Base-by-base conservation (phyloP, 306 rosid species). In the Potentilla sterilis region DNA sequence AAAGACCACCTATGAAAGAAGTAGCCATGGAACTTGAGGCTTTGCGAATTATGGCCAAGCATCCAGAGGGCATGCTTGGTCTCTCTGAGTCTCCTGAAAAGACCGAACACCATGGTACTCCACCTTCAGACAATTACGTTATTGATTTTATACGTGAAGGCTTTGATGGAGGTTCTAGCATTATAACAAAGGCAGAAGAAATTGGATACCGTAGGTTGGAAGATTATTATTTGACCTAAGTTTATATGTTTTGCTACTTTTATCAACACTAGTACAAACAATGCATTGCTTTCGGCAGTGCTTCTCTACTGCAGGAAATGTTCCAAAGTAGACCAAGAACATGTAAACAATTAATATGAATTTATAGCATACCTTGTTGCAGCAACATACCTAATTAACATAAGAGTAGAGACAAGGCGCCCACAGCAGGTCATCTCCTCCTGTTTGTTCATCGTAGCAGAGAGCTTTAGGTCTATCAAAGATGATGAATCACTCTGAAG, bases 1-100 rank as follows among this genome's bases (percentile, higher is more conserved):
- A 76, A 24, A 67, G 79, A 44, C 74, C 79, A 7, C 38, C 24
- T 16, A 76, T 76, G 79, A 76, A 52, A 38, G 42, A 76, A 65
- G 73, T 76, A 28, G 67, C 79, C 5, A 15, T 18, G 43, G 64
- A 69, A 57, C 46, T 75, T 9, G 78, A 61, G 78, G 71, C 22
- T 9, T 21, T 73, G 47, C 22, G 22, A 7, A 47, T 11, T 10
- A 55, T 9, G 77, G 67, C 37, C 12, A n/a, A 37, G 55, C 77
- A 73, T 37, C 77, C 67, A 6, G 2, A 37, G 54, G 63, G 63
- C 24, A 52, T 19, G 34, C 15, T 9, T 16, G 19, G 22, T 5
- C 0, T 52, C 58, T 52, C 4, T 6, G n/a, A 18, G 10, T 52
- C 58, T 6, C 9, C 9, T 19, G 10, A 6, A 52, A 19, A 6